Percentiles rank a stretch among this genome's conserved stretches.
These are phyloP conservation scores for Carex pumila DNA, from an alignment of 176 grass and related monocot genomes.

Conservation along the genomic window DNA sequence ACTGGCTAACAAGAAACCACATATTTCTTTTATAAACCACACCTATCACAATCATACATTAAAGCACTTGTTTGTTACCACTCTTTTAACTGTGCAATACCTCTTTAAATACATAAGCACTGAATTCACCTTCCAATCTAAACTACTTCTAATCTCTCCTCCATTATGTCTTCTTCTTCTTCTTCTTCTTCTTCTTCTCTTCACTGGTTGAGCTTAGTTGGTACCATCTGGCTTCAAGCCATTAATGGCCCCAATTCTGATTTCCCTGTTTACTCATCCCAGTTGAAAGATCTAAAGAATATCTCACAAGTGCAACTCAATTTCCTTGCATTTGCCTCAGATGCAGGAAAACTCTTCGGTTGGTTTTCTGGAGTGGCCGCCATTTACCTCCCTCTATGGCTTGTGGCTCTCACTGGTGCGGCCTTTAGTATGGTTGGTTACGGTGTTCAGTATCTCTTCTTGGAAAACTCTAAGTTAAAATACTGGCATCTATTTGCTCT, in stretches of 20 bases:
- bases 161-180: constrained; percentile 30
- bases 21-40: constrained; percentile 26
- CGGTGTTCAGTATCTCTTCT: constrained; percentile 78
- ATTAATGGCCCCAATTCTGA: constrained; percentile 87
- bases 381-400: constrained; percentile 61
- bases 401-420: constrained; percentile 49
- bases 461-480: constrained; percentile 32
- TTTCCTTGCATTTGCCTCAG: constrained; percentile 88
- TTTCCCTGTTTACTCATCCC: constrained; percentile 89
- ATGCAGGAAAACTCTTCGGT: constrained; percentile 84
- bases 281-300: constrained; percentile 67
- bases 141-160: background rate
- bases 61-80: constrained; percentile 21
- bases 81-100: background rate
- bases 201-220: constrained; percentile 85
- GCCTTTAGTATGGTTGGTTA: constrained; percentile 65
- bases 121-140: constrained; percentile 20
- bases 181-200: constrained; percentile 41
- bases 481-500: constrained; percentile 86
- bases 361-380: constrained; percentile 78
- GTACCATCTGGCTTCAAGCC: constrained; percentile 86
- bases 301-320: constrained; percentile 89
- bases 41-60: constrained; percentile 35
- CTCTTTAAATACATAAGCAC: constrained; percentile 33
- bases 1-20: constrained; percentile 49